phyloP scores from a whole-genome alignment of 2,329 filamentous ascomycete genomes.

The Cytospora schulzeri region DNA sequence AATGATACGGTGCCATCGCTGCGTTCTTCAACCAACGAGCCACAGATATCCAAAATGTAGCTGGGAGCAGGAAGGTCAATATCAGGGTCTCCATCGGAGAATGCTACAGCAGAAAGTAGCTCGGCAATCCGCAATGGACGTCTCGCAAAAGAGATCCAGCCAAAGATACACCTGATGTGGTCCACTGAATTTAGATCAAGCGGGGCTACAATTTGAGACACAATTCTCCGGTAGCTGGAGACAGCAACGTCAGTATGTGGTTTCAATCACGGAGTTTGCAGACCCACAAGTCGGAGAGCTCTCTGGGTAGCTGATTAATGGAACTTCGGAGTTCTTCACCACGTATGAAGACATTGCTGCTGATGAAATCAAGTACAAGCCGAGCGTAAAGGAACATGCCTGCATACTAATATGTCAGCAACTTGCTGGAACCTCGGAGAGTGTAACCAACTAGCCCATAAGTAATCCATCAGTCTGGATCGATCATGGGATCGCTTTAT shows the following conservation, averaged over 20 bases:
- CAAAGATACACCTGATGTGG: slow-evolving; percentile 36
- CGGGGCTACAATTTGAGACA: slow-evolving; percentile 32
- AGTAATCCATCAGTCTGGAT: too few relatives aligned
- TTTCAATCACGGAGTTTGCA: background rate
- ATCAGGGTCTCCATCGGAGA: slow-evolving; percentile 28
- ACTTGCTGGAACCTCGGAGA: background rate
- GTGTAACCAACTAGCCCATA: background rate
- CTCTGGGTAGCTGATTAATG: slow-evolving; percentile 31
- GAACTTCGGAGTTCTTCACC: slow-evolving; percentile 32
- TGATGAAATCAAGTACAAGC: slow-evolving; percentile 39
- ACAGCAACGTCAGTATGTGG: background rate
- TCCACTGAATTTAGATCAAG: slow-evolving; percentile 35
- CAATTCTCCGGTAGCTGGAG: slow-evolving; percentile 36
- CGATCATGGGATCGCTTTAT: too few relatives aligned
- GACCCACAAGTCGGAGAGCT: slow-evolving; percentile 35
- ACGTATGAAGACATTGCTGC: slow-evolving; percentile 36
- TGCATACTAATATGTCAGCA: slow-evolving; percentile 20
- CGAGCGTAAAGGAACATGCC: slow-evolving; percentile 44
- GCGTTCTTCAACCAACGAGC: slow-evolving; percentile 32
- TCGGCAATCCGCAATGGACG: slow-evolving; percentile 39
- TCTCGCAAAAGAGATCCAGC: slow-evolving; percentile 43
- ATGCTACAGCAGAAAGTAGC: slow-evolving; percentile 39
- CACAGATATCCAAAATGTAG: slow-evolving; percentile 33
- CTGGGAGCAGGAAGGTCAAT: slow-evolving; percentile 29
- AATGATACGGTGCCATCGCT: slow-evolving; percentile 33